Evolutionary conservation across 441 rosid species (phyloP).

Genomic region (Aleurites moluccanus): DNA sequence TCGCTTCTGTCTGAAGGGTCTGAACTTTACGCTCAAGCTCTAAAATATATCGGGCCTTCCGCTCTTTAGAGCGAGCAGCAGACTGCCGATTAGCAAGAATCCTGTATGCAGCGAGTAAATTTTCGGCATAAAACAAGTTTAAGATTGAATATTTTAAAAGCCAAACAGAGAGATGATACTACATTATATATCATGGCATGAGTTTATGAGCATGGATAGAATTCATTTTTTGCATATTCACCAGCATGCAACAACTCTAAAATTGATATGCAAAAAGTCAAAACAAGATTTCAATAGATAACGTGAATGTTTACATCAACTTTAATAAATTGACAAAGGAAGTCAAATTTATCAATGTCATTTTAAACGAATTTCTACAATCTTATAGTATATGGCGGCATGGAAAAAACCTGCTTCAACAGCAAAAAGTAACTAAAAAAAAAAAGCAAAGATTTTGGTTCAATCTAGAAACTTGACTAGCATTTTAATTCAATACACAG

Average conservation of each 20-base stretch:
- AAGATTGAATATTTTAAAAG: neutral
- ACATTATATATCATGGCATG: neutral
- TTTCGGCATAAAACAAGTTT: neutral
- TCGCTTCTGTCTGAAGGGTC: slow-evolving; percentile 86
- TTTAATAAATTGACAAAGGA: neutral
- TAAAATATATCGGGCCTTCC: slow-evolving; percentile 66
- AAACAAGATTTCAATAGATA: no score
- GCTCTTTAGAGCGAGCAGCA: slow-evolving; percentile 84
- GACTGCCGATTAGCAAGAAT: slow-evolving; percentile 83
- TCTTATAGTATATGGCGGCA: neutral
- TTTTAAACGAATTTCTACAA: neutral
- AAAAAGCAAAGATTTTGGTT: neutral
- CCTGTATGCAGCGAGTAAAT: slow-evolving; percentile 35
- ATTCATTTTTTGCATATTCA: neutral
- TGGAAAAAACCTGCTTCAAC: neutral
- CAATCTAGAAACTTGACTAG: neutral
- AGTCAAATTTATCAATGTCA: neutral
- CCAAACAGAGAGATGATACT: neutral
- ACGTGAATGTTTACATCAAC: no score
- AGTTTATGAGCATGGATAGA: neutral
- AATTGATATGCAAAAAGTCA: neutral
- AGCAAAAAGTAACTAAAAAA: no score
- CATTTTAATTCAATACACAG: neutral
- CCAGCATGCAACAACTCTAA: neutral
- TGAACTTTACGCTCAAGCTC: slow-evolving; percentile 84